Base-by-base conservation (phyloP, 768 basidiomycete genomes). In the Mycena vulgaris region DNA sequence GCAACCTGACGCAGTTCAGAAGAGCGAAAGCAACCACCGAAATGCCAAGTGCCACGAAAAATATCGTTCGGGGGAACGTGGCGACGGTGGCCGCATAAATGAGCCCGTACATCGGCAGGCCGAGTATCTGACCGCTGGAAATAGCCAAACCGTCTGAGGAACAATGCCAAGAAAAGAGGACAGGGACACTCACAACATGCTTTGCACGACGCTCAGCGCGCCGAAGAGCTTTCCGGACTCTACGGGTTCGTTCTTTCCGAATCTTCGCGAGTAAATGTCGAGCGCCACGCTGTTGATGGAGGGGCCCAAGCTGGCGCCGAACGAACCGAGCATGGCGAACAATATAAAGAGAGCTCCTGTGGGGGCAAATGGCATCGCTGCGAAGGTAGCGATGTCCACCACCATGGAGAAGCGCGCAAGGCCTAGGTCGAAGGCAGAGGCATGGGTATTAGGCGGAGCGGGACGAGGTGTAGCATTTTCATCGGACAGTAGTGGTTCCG, bases 41-140 rank as follows among this genome's bases (percentile, higher is more conserved):
- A 25, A 79, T 79, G 39, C 74, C 79, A 31, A 84, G 78, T 10
- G 88, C 86, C 28, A 93, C 80, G 65, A 90, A 83, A 80, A 96
- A 93, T 8, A 96, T 89, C 5, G 89, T 87, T 40, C 88, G 85
- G 3, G 95, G 92, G 75, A 90, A 91, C 11, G 81, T 84, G 11
- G 87, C 88, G 19, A 95, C 94, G 0, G 94, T 96, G 61, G 83
- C 85, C 69, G 88, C 85, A 75, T 91, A 96, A 13, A 93, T 83
- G 21, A 90, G 76, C 6, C 95, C 93, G 74, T 92, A 96, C 40
- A 95, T 35, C 4, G 90, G 81, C 0, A 95, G 95, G 0, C 92
- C 91, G 2, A 95, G 40, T 21, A 96, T 88, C 68, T 90, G 89
- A 40, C 66, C 25, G 14, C 39, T 39, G 39, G 3, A 8, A 39